Percentiles rank a stretch among this genome's conserved stretches.
Evolutionary conservation across 805 yeast species (phyloP).

Genomic region (Candida caryicola): DNA sequence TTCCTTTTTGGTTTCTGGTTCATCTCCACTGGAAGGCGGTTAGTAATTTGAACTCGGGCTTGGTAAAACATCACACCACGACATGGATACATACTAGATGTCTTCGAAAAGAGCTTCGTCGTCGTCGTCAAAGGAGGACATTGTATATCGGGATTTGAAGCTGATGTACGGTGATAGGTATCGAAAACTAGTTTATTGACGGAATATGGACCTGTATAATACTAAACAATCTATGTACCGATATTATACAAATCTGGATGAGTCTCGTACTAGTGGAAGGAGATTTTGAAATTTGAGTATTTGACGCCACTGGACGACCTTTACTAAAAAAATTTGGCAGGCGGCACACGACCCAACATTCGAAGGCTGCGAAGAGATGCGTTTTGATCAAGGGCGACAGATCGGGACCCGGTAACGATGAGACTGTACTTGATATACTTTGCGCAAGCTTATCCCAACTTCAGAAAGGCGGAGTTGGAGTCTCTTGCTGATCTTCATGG

Average conservation of each 20-base stretch:
- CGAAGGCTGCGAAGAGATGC: neutral
- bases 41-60: too few species aligned
- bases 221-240: slow-evolving; percentile 12
- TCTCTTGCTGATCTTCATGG: slow-evolving; percentile 69
- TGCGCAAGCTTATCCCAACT: slow-evolving; percentile 80
- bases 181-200: slow-evolving; percentile 17
- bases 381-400: neutral
- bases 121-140: slow-evolving; percentile 57
- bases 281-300: neutral
- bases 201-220: slow-evolving; percentile 17
- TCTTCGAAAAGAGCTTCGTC: slow-evolving; percentile 95
- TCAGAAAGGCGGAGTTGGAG: slow-evolving; percentile 78
- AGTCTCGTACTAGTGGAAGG: neutral
- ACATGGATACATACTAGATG: slow-evolving; percentile 67
- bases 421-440: slow-evolving; percentile 71
- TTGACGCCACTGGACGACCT: neutral
- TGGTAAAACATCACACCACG: too few species aligned
- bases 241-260: neutral
- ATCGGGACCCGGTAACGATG: slow-evolving; percentile 29
- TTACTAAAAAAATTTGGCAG: too few species aligned
- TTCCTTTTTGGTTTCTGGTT: neutral
- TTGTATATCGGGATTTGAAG: neutral
- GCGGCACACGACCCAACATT: too few species aligned
- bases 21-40: too few species aligned
- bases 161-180: slow-evolving; percentile 3